phyloP scores from a whole-genome alignment of 768 basidiomycete species.

The Boletus reticuloceps region DNA sequence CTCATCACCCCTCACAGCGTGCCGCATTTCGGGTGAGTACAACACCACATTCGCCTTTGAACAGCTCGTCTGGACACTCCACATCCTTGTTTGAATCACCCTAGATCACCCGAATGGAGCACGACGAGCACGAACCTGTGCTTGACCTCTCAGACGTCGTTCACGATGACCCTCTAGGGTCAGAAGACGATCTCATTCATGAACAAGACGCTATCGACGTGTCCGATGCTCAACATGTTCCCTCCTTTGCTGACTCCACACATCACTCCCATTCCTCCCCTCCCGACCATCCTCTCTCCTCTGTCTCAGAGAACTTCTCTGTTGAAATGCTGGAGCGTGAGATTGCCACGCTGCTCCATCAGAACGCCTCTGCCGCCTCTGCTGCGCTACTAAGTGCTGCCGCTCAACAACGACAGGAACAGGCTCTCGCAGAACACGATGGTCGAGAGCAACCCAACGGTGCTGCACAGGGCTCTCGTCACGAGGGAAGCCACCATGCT shows the following conservation, averaged over 20 bases:
- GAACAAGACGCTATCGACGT: constrained; percentile 28
- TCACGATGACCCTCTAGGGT: constrained; percentile 71
- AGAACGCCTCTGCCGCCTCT: constrained; percentile 70
- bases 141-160: constrained; percentile 83
- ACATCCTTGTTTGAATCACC: neutral
- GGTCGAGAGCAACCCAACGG: constrained; percentile 27
- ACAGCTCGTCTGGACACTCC: too few relatives aligned
- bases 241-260: constrained; percentile 21
- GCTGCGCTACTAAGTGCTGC: constrained; percentile 63
- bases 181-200: constrained; percentile 44
- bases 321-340: constrained; percentile 78
- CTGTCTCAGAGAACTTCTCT: constrained; percentile 50
- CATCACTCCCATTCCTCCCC: constrained; percentile 17
- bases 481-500: constrained; percentile 12
- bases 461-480: constrained; percentile 9
- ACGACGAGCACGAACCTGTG: constrained; percentile 60
- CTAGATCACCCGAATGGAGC: constrained; percentile 35
- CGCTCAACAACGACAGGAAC: constrained; percentile 62
- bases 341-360: constrained; percentile 70
- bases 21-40: constrained; percentile 17
- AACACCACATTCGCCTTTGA: neutral
- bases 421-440: constrained; percentile 37
- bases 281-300: constrained; percentile 33
- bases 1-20: constrained; percentile 21
- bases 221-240: constrained; percentile 32